Base-by-base conservation (phyloP, 2,329 filamentous ascomycete genomes). In the Arthrinium phaeospermum region DNA sequence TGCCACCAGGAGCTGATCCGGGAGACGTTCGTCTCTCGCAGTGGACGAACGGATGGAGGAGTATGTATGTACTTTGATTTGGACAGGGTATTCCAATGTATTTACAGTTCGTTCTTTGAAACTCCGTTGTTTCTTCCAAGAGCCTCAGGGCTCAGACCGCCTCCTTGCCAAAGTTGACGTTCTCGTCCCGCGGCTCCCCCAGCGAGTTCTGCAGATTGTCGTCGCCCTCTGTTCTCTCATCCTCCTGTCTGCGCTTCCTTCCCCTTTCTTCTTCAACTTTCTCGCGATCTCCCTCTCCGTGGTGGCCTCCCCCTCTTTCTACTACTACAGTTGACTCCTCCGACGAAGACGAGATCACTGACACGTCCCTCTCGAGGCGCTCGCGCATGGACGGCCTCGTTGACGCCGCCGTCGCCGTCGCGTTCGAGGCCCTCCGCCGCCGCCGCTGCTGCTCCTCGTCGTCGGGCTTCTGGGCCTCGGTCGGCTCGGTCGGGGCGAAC, bases 401-500 rank as follows among this genome's bases (percentile, higher is more conserved):
- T 8, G 34, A 2, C 19, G 34, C 8, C 14, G 27, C 27, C 5
- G 8, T 27, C 13, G 49, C 12, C n/a, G 14, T 14, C 19, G 57
- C 30, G 34, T 13, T 4, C 27, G 24, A 13, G 24, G 2, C 30
- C 10, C n/a, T n/a, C n/a, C 27, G 27, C 27, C 27, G 27, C 27
- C 30, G 19, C n/a, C 46, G 71, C 73, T 78, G 78, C 13, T 75
- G 72, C 12, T 78, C 76, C 8, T 73, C 73, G 16, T 75, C 73
- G 45, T 77, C 70, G 19, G 76, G 68, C 46, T 73, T 77, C 53
- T 24, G 8, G 6, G 34, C 30, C 30, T 37, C 61, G 8, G 74
- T 49, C 22, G 14, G 71, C 8, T 44, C 68, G 3, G 79, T 81
- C 0, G 81, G 80, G 4, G 82, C 81, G 71, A 83, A 85, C 71